Conservation (phyloP, 257 asterid species). For the Fraxinus excelsior region DNA sequence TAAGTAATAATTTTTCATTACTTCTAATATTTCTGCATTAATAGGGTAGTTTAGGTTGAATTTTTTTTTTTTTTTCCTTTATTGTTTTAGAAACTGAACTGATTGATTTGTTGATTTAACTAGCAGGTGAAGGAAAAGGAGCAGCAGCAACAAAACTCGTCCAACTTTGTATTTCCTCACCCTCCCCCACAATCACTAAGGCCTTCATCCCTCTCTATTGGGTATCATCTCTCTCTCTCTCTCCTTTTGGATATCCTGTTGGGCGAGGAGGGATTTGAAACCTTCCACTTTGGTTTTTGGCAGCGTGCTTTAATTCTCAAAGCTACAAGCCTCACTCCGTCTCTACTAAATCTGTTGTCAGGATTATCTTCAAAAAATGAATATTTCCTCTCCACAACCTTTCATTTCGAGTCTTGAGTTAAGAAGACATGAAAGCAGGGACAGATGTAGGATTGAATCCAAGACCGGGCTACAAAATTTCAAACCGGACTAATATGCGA, state of each 20-base stretch:
- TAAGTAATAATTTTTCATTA: neutral
- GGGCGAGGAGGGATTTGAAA: neutral
- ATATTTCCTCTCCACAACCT: too few species aligned
- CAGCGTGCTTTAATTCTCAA: neutral
- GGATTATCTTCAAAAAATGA: too few species aligned
- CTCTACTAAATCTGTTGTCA: too few species aligned
- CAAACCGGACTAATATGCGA: too few species aligned
- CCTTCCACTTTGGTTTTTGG: neutral
- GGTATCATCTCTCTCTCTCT: slow-evolving; percentile 32
- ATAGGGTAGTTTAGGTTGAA: neutral
- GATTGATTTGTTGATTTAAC: neutral
- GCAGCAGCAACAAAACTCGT: slow-evolving; percentile 24
- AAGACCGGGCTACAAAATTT: too few species aligned
- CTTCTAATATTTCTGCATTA: neutral
- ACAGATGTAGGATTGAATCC: too few species aligned
- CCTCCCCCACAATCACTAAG: slow-evolving; percentile 25
- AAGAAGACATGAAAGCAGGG: too few species aligned
- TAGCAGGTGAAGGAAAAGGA: slow-evolving; percentile 49
- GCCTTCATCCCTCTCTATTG: slow-evolving; percentile 35
- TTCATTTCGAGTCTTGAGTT: too few species aligned
- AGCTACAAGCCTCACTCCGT: too few species aligned
- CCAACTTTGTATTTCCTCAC: slow-evolving; percentile 20
- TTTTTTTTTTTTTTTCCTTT: too few species aligned
- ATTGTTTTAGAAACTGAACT: neutral
- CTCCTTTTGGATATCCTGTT: neutral